Base-by-base conservation (phyloP, 192 early-diverging fungal genomes). In the Coemansia sp. region DNA sequence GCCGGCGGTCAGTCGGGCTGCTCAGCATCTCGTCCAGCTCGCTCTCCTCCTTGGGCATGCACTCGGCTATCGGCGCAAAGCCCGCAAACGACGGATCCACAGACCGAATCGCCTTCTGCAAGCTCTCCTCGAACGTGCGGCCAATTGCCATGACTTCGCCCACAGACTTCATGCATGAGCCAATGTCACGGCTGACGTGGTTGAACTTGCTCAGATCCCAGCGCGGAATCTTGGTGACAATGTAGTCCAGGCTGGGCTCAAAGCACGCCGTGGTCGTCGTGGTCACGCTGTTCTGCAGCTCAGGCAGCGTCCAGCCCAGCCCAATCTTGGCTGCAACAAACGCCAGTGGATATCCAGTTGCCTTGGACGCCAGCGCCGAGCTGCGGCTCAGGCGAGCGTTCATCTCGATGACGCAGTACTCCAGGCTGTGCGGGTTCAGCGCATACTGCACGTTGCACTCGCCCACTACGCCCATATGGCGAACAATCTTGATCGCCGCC, bases 71-170 rank as follows among this genome's bases (percentile, higher is more conserved):
- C 37, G 84, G 57, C 60, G 89, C 85, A 80, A 96, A 98, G 14
- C 96, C 96, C 32, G 85, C 77, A 63, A 93, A 98, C n/a, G 85
- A 79, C 24, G 92, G 92, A 63, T 98, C 96, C n/a, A 94, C 92
- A 73, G 90, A 89, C 51, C 96, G 93, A 69, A 98, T 88, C 35
- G 94, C 94, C 84, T 98, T 98, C 72, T 98, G 96, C 66, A 98
- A 75, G 37, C 85, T 87, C 82, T 98, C 96, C 78, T 98, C 96
- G 62, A 93, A 98, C 0, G 93, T 96, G 54, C 96, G 87, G 17
- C 95, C 96, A 73, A 98, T 96, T 4, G 93, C 94, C 96, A 98
- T 98, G 57, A 98, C 95, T 69, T 98, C 96, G 59, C 96, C 96
- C 2, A 98, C 96, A 64, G 87, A 89, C 81, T 98, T 98, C 95